These are phyloP conservation scores for Leccinum boreale DNA, from an alignment of 768 basidiomycete genomes.

Conservation along the genomic window DNA sequence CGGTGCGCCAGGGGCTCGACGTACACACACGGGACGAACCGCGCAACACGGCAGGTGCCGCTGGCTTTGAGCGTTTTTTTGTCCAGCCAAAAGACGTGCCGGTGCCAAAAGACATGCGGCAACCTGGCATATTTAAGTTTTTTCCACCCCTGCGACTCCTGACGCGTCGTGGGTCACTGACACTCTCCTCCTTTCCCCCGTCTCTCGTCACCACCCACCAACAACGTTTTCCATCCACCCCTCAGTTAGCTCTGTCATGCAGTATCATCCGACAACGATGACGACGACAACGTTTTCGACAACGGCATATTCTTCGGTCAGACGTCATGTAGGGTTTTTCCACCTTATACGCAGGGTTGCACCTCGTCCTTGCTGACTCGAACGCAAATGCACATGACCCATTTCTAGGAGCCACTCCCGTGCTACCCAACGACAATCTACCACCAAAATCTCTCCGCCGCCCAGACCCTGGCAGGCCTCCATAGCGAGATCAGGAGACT, in stretches of 20 bases:
- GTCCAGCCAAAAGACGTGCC: not conserved
- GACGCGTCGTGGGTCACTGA: constrained; percentile 11
- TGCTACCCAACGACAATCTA: constrained; percentile 13
- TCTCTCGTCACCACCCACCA: constrained; percentile 10
- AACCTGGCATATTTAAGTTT: constrained; percentile 22
- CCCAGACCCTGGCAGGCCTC: constrained; percentile 17
- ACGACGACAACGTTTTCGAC: constrained; percentile 8
- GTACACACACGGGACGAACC: constrained; percentile 11
- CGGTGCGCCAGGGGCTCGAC: constrained; percentile 22
- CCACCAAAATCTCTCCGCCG: constrained; percentile 15
- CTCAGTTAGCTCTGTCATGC: constrained; percentile 11
- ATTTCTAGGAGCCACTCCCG: constrained; percentile 15
- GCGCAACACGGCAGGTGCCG: constrained; percentile 7
- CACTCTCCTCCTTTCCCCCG: not conserved
- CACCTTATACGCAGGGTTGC: not conserved
- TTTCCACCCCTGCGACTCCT: constrained; percentile 1
- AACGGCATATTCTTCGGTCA: constrained; percentile 13
- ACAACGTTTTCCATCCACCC: constrained; percentile 1
- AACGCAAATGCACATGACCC: not conserved
- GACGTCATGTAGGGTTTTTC: constrained; percentile 21
- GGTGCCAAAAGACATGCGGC: constrained; percentile 12
- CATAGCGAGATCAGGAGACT: constrained; percentile 19
- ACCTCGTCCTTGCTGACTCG: not conserved
- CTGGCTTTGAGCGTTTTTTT: constrained; percentile 17
- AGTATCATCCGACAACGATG: not conserved